phyloP scores from a whole-genome alignment of 805 yeast species.

The Metschnikowia chrysomelidarum region DNA sequence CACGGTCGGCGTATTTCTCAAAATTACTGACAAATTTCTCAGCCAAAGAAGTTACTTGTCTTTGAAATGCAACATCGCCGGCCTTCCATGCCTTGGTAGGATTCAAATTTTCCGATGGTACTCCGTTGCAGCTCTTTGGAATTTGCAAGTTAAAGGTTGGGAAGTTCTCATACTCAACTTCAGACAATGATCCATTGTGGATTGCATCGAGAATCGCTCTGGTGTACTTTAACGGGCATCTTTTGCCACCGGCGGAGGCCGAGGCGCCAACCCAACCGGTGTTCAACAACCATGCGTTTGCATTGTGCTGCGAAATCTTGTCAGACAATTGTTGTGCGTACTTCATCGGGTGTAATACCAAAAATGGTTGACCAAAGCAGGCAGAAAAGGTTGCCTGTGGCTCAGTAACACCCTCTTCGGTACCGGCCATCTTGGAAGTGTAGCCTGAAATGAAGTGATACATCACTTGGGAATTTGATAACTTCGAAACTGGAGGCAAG shows the following conservation, averaged over 20 bases:
- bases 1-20: conserved; percentile 74
- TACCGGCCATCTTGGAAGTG: conserved; percentile 99
- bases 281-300: conserved; percentile 94
- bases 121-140: conserved; percentile 79
- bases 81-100: conserved; percentile 79
- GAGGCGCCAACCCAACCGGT: conserved; percentile 99
- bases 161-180: conserved; percentile 78
- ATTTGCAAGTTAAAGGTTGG: conserved; percentile 85
- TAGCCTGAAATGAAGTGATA: conserved; percentile 98
- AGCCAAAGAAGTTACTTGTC: conserved; percentile 60
- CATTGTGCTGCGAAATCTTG: conserved; percentile 84
- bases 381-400: conserved; percentile 98
- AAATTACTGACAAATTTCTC: conserved; percentile 82
- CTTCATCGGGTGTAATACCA: conserved; percentile 96
- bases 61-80: conserved; percentile 38
- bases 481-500: conserved; percentile 92
- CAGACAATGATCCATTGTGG: conserved; percentile 82
- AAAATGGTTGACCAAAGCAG: conserved; percentile 98
- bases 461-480: conserved; percentile 95
- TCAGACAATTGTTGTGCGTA: conserved; percentile 95
- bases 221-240: conserved; percentile 97
- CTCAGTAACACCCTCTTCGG: conserved; percentile 98
- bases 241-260: conserved; percentile 89
- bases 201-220: conserved; percentile 94
- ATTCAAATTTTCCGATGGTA: conserved; percentile 81